These are phyloP conservation scores for Eremochloa ophiuroides DNA, from an alignment of 176 grass and related monocot species.

Conservation along the genomic window DNA sequence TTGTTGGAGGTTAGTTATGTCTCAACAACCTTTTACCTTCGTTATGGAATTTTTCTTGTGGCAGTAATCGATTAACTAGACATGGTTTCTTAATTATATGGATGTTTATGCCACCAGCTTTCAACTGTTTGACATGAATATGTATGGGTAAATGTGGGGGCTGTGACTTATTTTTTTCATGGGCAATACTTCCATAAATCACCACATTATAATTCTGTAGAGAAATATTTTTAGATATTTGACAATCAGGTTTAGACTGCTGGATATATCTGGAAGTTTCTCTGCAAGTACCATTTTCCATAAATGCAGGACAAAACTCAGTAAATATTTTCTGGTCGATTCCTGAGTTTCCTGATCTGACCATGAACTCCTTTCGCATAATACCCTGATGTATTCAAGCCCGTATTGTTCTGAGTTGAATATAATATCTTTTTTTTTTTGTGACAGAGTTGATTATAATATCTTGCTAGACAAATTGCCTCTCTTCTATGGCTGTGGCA, in stretches of 20 bases:
- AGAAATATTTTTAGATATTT: background rate
- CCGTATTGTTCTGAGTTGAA: background rate
- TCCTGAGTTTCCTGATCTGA: background rate
- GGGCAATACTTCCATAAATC: background rate
- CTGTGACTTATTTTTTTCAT: background rate
- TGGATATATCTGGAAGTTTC: background rate
- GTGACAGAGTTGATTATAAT: background rate
- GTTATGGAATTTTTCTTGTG: background rate
- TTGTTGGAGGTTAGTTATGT: conserved; percentile 6
- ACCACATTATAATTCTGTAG: background rate
- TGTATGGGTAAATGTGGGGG: background rate
- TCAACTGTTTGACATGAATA: background rate
- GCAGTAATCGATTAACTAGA: background rate
- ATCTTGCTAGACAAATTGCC: background rate
- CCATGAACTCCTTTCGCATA: background rate
- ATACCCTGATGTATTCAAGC: background rate
- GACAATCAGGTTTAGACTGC: background rate
- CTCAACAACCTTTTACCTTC: background rate
- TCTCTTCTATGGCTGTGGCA: background rate
- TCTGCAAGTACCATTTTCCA: background rate
- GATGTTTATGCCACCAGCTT: background rate
- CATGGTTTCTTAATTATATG: background rate
- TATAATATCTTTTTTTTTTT: no score
- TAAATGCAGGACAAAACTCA: background rate
- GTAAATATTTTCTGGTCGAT: background rate